Evolutionary conservation across 192 early-diverging fungal species (phyloP).

Genomic region (Coemansia sp.): DNA sequence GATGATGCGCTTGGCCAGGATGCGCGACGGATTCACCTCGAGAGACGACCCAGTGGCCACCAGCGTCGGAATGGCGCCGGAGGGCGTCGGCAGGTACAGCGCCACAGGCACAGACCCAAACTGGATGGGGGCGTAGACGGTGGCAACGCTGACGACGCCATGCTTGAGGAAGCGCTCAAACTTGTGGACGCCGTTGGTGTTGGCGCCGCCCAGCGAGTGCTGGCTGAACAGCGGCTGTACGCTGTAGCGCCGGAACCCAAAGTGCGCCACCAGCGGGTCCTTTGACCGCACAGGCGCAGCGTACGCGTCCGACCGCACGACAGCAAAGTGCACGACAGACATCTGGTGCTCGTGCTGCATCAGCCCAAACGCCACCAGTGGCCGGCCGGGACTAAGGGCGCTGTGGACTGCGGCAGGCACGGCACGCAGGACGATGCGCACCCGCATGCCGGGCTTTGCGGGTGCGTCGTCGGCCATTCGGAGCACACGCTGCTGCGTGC

Average conservation of each 20-base stretch:
- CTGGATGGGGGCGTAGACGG: constrained; percentile 89
- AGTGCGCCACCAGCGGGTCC: constrained; percentile 82
- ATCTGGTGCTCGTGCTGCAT: constrained; percentile 93
- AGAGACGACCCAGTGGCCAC: constrained; percentile 79
- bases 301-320: constrained; percentile 71
- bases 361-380: constrained; percentile 64
- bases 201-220: constrained; percentile 67
- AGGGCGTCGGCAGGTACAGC: constrained; percentile 65
- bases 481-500: constrained; percentile 76
- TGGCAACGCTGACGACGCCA: constrained; percentile 71
- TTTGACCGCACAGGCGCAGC: constrained; percentile 84
- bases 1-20: constrained; percentile 91
- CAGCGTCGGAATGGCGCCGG: constrained; percentile 37
- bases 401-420: constrained; percentile 46
- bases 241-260: constrained; percentile 84
- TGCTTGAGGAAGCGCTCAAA: constrained; percentile 87
- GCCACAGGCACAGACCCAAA: constrained; percentile 83
- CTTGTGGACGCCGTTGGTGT: constrained; percentile 91
- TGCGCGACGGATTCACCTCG: constrained; percentile 74
- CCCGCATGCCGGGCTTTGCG: constrained; percentile 63
- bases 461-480: constrained; percentile 49
- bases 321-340: constrained; percentile 78
- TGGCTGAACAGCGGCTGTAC: constrained; percentile 89
- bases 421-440: constrained; percentile 72
- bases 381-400: constrained; percentile 12